Base-by-base conservation (phyloP, 169 alveolate genomes). In the Fabrea salina region DNA sequence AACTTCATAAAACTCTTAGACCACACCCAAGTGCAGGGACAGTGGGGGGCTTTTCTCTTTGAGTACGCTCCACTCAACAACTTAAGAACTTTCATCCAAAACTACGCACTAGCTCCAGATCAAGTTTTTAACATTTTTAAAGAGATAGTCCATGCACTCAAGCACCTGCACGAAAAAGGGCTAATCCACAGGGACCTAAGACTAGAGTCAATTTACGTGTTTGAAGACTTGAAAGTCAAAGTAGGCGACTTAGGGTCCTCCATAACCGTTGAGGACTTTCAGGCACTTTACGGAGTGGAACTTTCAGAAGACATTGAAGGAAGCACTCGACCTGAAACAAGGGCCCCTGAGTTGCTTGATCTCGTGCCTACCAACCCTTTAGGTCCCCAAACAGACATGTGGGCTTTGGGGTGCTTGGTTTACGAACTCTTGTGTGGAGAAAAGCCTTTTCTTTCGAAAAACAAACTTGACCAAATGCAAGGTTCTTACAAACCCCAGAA, bases 171-270 rank as follows among this genome's bases (percentile, higher is more conserved):
- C 54, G 33, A 43, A 59, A 72, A 57, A 19, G 59, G 59, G 33
- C 51, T 80, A 41, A 30, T 61, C 30, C 81, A 80, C 59, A 57
- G 81, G 11, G 68, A 80, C 50, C 37, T 80, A 33, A 70, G 56
- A 22, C 80, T 67, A 54, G 81, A 80, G 57, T 57, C 37, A 40
- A 44, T 80, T 5, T 40, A 70, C 41, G 64, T 81, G 57, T 72
- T 82, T 3, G 75, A 71, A 25, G 74, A 81, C 72, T 41, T 81
- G 43, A 81, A 71, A 16, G 77, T 72, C 1, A 81, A 81, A 74
- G 47, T 81, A n/a, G 82, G 79, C 8, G 82, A 81, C 54, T 81
- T 80, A 68, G 75, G 80, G 35, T 70, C 64, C 43, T 50, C 80
- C 22, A 64, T 56, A 27, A 54, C 58, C 57, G 59, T 39, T 35